Evolutionary conservation across 225 moss, liverwort and hornwort species (phyloP).

Genomic region (Lunularia cruciata): DNA sequence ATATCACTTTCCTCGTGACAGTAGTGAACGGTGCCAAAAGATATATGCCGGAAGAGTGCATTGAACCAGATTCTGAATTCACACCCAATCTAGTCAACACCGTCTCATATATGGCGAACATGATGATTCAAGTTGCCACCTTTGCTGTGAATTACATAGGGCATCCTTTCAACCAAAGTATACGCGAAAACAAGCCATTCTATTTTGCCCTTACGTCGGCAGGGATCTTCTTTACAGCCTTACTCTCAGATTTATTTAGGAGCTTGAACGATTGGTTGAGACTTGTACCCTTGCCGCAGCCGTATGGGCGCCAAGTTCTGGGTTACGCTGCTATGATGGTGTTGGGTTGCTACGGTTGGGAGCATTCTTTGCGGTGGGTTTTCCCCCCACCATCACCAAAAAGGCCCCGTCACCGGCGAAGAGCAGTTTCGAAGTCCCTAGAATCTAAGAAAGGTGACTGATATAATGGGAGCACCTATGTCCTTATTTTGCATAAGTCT

Average conservation of each 20-base stretch:
- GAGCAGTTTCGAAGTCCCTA: conserved; percentile 18
- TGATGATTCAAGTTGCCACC: conserved; percentile 99
- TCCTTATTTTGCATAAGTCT: not conserved
- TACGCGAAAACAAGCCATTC: conserved; percentile 86
- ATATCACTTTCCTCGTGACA: conserved; percentile 78
- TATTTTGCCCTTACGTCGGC: conserved; percentile 83
- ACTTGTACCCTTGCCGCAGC: conserved; percentile 84
- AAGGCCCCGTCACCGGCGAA: conserved; percentile 47
- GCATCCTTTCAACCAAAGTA: conserved; percentile 98
- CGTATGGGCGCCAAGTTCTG: conserved; percentile 86
- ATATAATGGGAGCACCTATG: not conserved
- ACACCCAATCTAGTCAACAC: conserved; percentile 97
- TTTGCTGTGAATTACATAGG: conserved; percentile 98
- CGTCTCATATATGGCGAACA: conserved; percentile 96
- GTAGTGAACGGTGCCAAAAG: conserved; percentile 90
- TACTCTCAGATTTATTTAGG: conserved; percentile 89
- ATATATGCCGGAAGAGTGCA: conserved; percentile 95
- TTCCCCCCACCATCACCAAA: conserved; percentile 78
- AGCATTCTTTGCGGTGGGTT: conserved; percentile 80
- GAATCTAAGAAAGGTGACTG: conserved; percentile 36
- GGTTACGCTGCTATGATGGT: conserved; percentile 79
- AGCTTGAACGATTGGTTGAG: conserved; percentile 86
- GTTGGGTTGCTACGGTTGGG: conserved; percentile 80
- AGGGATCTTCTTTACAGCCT: conserved; percentile 86
- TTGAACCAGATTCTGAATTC: conserved; percentile 94